Conservation (phyloP, 805 yeast species). For the Nakazawaea holstii region DNA sequence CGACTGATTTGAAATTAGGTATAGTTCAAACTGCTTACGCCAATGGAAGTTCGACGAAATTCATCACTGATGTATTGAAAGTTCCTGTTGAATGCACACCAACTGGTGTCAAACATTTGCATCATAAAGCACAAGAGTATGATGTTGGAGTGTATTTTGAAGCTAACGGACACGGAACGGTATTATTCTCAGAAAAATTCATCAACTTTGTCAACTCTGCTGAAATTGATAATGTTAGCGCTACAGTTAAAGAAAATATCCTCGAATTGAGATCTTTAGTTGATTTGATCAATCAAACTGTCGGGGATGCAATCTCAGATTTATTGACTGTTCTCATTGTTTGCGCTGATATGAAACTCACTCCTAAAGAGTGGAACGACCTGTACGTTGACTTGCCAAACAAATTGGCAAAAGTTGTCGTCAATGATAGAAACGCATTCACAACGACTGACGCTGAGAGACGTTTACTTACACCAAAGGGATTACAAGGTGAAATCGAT, state of each 20-base stretch:
- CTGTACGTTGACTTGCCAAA: constrained; percentile 86
- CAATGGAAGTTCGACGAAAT: constrained; percentile 84
- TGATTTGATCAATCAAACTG: constrained; percentile 86
- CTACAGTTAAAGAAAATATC: no score
- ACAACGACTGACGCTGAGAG: constrained; percentile 90
- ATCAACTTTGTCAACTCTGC: constrained; percentile 34
- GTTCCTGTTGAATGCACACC: constrained; percentile 85
- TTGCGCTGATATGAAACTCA: constrained; percentile 46
- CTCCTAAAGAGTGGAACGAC: constrained; percentile 68
- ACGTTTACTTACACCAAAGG: constrained; percentile 66
- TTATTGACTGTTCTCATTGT: constrained; percentile 71
- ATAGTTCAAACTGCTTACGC: constrained; percentile 98
- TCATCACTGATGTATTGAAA: constrained; percentile 51
- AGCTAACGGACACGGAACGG: constrained; percentile 99
- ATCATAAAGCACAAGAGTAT: constrained; percentile 80
- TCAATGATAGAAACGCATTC: constrained; percentile 74
- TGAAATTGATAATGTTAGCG: constrained; percentile 20
- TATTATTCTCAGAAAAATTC: constrained; percentile 61
- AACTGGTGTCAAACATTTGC: constrained; percentile 95
- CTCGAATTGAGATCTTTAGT: constrained; percentile 51
- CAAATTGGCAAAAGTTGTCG: constrained; percentile 72
- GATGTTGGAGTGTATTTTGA: constrained; percentile 95
- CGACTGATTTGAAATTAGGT: constrained; percentile 50
- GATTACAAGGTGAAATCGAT: constrained; percentile 73
- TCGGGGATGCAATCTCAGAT: constrained; percentile 98